phyloP scores from a whole-genome alignment of 805 yeast genomes.

The Wickerhamomyces ciferrii region DNA sequence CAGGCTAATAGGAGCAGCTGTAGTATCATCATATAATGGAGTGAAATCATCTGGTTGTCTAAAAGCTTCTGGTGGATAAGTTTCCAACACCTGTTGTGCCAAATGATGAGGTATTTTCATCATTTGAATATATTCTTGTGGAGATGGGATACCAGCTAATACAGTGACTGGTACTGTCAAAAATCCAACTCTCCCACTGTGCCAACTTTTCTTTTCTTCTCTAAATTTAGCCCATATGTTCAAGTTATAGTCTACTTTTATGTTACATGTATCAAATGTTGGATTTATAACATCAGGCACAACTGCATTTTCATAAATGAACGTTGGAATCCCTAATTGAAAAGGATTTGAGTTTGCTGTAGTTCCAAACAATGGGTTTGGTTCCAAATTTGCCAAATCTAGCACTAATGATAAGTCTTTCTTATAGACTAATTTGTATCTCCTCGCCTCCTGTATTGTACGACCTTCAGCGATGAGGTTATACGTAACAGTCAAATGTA shows the following conservation, averaged over 20 bases:
- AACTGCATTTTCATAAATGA: constrained; percentile 4
- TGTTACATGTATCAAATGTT: constrained; percentile 49
- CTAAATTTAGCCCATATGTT: constrained; percentile 27
- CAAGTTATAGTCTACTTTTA: constrained; percentile 37
- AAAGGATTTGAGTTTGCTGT: constrained; percentile 34
- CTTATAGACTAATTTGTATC: background rate
- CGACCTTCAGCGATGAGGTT: background rate
- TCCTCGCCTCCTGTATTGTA: background rate
- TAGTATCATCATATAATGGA: no score
- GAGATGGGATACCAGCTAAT: no score
- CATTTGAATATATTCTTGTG: no score
- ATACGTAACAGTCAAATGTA: constrained; percentile 7
- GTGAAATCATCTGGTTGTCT: no score
- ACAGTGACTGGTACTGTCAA: background rate
- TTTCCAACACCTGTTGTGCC: no score
- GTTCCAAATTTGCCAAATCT: constrained; percentile 1
- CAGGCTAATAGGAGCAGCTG: no score
- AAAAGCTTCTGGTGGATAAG: no score
- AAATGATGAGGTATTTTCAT: no score
- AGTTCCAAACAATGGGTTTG: background rate
- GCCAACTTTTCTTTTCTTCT: background rate
- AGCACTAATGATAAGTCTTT: background rate
- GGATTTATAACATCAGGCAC: constrained; percentile 14
- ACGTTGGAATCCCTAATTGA: constrained; percentile 21
- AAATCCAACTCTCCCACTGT: background rate